A percentile compares a stretch with the other conserved stretches of the same genome.
Conservation (phyloP, 139 green algal genomes). For the Choricystis sp. region DNA sequence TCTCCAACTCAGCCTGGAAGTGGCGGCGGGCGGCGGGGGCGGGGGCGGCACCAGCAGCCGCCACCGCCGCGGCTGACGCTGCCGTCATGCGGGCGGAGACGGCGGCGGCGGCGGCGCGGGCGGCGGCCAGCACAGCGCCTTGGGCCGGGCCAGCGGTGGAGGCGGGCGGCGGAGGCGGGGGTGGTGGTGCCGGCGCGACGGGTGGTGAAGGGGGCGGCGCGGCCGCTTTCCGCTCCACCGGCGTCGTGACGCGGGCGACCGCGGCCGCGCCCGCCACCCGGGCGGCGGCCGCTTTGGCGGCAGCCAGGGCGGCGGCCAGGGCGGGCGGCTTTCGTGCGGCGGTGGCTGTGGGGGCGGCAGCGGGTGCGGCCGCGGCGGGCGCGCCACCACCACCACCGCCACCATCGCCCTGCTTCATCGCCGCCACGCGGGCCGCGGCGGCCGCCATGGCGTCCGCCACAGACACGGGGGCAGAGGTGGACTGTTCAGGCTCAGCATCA, state of each 20-base stretch:
- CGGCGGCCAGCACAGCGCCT: constrained; percentile 4
- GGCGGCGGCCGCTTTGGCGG: neutral
- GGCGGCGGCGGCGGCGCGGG: neutral
- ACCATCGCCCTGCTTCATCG: neutral
- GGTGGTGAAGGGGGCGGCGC: neutral
- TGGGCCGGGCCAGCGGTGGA: neutral
- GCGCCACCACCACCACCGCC: too few species aligned
- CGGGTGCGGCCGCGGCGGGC: constrained; percentile 5
- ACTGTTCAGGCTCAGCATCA: neutral
- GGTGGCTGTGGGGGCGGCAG: neutral
- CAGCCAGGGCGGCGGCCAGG: neutral
- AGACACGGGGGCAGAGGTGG: neutral
- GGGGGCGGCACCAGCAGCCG: constrained; percentile 1
- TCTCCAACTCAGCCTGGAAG: constrained; percentile 88
- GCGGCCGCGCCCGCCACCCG: neutral
- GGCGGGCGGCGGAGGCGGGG: neutral
- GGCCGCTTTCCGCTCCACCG: too few species aligned
- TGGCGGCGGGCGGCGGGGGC: constrained; percentile 15
- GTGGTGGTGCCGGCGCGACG: constrained; percentile 9
- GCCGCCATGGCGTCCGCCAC: constrained; percentile 1
- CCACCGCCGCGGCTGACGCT: constrained; percentile 3
- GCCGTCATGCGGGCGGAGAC: constrained; percentile 1
- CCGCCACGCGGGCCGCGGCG: constrained; percentile 8
- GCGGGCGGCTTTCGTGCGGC: neutral
- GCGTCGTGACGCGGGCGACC: neutral